Base-by-base conservation (phyloP, 1,284 basidiomycete genomes). In the Somion occarium region DNA sequence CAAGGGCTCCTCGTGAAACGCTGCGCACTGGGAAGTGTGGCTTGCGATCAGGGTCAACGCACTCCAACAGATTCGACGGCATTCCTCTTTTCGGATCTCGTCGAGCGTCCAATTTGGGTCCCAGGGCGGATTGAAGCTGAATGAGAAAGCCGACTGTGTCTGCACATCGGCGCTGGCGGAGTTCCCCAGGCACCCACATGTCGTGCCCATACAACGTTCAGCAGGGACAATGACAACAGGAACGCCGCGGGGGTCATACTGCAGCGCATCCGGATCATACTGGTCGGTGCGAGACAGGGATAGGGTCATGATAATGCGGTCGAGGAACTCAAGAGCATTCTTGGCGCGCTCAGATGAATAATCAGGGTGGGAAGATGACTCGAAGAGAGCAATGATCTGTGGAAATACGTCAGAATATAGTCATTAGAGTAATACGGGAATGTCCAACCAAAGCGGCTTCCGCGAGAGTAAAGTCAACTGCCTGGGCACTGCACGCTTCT, bases 341-440 rank as follows among this genome's bases (percentile, higher is more conserved):
- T 71, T 69, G n/a, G 80, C 74, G 19, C 82, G 74, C 26, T 75
- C 72, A 5, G 75, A 70, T 23, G 73, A 75, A 61, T 87, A 76
- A 30, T 76, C 71, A 7, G 85, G 85, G 54, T 90, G 84, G 4
- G 81, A 78, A 1, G 85, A 89, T 0, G 79, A 76, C 64, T 91
- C 88, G 62, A 86, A 91, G 2, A 89, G 68, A 2, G 85, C 82
- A 9, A 90, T 71, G 44, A 89, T 77, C 87, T 90, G 45, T 3
- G 23, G 4, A 20, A 23, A 34, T n/a, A 49, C n/a, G 49, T 27
- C 24, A 11, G 34, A n/a, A 25, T 47, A 11, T 22, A 19, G 23
- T 18, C 24, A 26, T 9, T 24, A 43, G 3, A 46, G n/a, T n/a
- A 12, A 38, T 3, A 24, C 30, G 18, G 13, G 24, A 19, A 15